Evolutionary conservation across 495 filamentous ascomycete species (phyloP).

Genomic region (Aspergillus ostianus): DNA sequence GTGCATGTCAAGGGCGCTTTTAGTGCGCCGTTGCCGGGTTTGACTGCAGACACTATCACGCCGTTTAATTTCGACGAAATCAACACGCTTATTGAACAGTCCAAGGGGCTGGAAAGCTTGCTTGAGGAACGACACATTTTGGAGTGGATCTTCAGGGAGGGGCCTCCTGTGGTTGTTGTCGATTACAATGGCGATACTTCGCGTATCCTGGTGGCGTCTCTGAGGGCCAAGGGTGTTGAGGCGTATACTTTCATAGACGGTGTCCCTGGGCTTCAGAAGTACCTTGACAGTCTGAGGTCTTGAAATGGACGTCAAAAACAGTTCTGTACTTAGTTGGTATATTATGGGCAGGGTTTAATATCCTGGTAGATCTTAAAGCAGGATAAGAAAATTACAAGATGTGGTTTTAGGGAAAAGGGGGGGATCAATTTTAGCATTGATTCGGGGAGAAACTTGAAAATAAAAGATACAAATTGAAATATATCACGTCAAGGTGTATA

Average conservation of each 20-base stretch:
- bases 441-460: no score
- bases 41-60: neutral
- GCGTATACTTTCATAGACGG: neutral
- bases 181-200: neutral
- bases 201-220: neutral
- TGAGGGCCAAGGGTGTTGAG: neutral
- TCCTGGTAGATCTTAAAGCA: no score
- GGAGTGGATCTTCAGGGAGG: neutral
- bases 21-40: neutral
- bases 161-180: neutral
- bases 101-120: neutral
- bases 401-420: no score
- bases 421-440: no score
- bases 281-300: neutral
- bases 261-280: neutral
- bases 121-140: neutral
- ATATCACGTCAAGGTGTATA: no score
- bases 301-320: neutral
- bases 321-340: no score
- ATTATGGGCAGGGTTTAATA: no score
- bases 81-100: neutral
- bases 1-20: neutral
- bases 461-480: no score
- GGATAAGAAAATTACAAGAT: no score
- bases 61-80: neutral